phyloP scores from a whole-genome alignment of 768 basidiomycete genomes.

The Boletus reticuloceps region DNA sequence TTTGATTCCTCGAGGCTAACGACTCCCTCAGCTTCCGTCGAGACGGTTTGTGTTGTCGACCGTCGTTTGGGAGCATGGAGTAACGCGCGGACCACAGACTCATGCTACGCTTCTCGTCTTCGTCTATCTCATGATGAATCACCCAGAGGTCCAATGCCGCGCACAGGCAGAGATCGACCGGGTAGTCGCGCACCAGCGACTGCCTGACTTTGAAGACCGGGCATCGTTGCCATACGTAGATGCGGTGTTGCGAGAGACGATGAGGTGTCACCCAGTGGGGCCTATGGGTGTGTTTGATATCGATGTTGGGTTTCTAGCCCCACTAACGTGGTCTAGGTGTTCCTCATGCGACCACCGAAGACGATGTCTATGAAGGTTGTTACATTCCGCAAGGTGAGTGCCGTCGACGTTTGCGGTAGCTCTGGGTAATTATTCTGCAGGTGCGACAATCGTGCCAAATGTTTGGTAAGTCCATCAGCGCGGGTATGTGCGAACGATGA shows the following conservation, averaged over 20 bases:
- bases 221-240: slow-evolving; percentile 25
- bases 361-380: slow-evolving; percentile 46
- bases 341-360: slow-evolving; percentile 34
- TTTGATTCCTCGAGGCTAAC: slow-evolving; percentile 15
- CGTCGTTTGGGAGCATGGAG: slow-evolving; percentile 26
- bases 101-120: slow-evolving; percentile 31
- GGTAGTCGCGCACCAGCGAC: slow-evolving; percentile 30
- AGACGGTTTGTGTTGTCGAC: neutral
- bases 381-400: slow-evolving; percentile 53
- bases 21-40: neutral
- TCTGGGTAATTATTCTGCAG: neutral
- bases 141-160: slow-evolving; percentile 35
- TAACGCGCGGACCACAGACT: slow-evolving; percentile 21
- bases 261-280: slow-evolving; percentile 35
- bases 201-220: slow-evolving; percentile 32
- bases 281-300: slow-evolving; percentile 27
- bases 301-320: neutral
- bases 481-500: neutral
- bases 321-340: slow-evolving; percentile 18
- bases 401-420: too few relatives aligned
- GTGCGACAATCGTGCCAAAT: slow-evolving; percentile 16
- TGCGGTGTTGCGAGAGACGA: slow-evolving; percentile 31
- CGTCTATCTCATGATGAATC: slow-evolving; percentile 35
- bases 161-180: slow-evolving; percentile 38
- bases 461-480: slow-evolving; percentile 12